Conservation (phyloP, 2,329 filamentous ascomycete species). For the Dactylonectria macrodidyma region DNA sequence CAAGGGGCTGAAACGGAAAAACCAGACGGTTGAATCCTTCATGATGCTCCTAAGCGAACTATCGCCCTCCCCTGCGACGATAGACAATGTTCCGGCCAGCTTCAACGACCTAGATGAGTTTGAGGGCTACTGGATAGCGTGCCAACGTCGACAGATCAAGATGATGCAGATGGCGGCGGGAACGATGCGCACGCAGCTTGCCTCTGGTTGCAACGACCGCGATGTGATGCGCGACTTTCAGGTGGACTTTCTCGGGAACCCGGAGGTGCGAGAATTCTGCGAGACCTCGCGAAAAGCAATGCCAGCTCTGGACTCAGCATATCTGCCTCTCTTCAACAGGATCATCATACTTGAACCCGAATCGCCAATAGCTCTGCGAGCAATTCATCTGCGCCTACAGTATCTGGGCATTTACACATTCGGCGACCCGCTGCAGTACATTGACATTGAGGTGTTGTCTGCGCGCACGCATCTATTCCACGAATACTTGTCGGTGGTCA, state of each 20-base stretch:
- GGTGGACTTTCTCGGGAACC: too few species aligned
- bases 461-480: conserved; percentile 49
- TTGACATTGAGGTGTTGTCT: conserved; percentile 38
- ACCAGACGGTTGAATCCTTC: conserved; percentile 40
- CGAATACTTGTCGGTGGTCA: conserved; percentile 52
- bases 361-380: conserved; percentile 49
- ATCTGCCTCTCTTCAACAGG: conserved; percentile 52
- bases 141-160: neutral
- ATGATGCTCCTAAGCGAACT: conserved; percentile 30
- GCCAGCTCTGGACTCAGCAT: conserved; percentile 47
- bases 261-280: too few species aligned
- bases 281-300: conserved; percentile 17
- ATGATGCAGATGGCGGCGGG: neutral
- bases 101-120: conserved; percentile 41
- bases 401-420: conserved; percentile 48
- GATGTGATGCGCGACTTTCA: too few species aligned
- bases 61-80: conserved; percentile 18
- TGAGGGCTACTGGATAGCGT: conserved; percentile 33
- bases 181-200: too few species aligned
- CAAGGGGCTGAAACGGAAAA: conserved; percentile 31
- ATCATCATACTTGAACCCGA: conserved; percentile 46
- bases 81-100: conserved; percentile 10
- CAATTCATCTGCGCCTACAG: conserved; percentile 53
- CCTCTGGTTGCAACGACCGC: too few species aligned
- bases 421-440: conserved; percentile 46